phyloP scores from a whole-genome alignment of 306 rosid genomes.

The barrel medic (Medicago truncatula) region MtrunA17r5.0-ANR NC_053045.1:30372501-30373000 shows the following conservation, averaged over 20 bases:
- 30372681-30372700: too few relatives aligned
- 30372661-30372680: too few relatives aligned
- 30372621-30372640: too few relatives aligned
- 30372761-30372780: conserved; percentile 41
- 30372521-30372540: too few relatives aligned
- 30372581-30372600: too few relatives aligned
- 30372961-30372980: conserved; percentile 23
- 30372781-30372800: conserved; percentile 41
- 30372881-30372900: background rate
- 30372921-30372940: background rate
- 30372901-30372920: background rate
- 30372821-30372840: conserved; percentile 19
- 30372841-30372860: background rate
- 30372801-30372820: conserved; percentile 5
- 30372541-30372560: too few relatives aligned
- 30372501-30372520: too few relatives aligned
- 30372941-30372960: conserved; percentile 14
- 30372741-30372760: conserved; percentile 30
- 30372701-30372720: background rate
- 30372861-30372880: conserved; percentile 34
- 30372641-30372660: too few relatives aligned
- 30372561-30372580: too few relatives aligned
- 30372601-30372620: too few relatives aligned
- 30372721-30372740: background rate
- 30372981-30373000: background rate